phyloP scores from a whole-genome alignment of 495 filamentous ascomycete species.

The Aspergillus affinis region DNA sequence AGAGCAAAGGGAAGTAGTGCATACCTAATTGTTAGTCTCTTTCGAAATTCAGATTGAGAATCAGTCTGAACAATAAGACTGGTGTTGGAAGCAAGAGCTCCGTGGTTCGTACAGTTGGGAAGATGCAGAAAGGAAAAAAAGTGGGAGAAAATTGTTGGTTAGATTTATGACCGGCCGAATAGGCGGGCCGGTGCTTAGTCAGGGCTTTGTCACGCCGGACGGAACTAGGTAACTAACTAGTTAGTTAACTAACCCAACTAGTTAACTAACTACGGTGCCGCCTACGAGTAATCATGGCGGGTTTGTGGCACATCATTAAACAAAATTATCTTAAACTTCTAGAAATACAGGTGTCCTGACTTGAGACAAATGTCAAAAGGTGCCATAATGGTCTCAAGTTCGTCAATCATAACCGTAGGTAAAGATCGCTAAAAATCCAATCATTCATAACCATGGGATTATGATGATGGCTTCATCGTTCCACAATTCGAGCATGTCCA shows the following conservation, averaged over 20 bases:
- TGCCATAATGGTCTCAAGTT: neutral
- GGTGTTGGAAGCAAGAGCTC: neutral
- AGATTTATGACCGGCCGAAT: slow-evolving; percentile 2
- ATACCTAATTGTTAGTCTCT: neutral
- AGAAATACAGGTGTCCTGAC: neutral
- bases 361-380: neutral
- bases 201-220: neutral
- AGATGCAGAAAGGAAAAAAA: neutral
- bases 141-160: slow-evolving; percentile 8
- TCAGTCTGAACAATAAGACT: neutral
- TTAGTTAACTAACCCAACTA: too few relatives aligned
- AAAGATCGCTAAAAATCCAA: neutral
- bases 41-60: neutral
- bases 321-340: neutral
- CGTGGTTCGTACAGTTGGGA: neutral
- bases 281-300: neutral
- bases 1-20: neutral
- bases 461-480: slow-evolving; percentile 63
- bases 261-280: too few relatives aligned
- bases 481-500: slow-evolving; percentile 76
- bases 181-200: slow-evolving; percentile 9
- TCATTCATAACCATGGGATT: slow-evolving; percentile 2
- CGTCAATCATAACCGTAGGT: neutral
- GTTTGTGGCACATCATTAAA: neutral
- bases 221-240: too few relatives aligned